These are phyloP conservation scores for Penicillium decumbens DNA, from an alignment of 2,329 filamentous ascomycete species.

Conservation along the genomic window DNA sequence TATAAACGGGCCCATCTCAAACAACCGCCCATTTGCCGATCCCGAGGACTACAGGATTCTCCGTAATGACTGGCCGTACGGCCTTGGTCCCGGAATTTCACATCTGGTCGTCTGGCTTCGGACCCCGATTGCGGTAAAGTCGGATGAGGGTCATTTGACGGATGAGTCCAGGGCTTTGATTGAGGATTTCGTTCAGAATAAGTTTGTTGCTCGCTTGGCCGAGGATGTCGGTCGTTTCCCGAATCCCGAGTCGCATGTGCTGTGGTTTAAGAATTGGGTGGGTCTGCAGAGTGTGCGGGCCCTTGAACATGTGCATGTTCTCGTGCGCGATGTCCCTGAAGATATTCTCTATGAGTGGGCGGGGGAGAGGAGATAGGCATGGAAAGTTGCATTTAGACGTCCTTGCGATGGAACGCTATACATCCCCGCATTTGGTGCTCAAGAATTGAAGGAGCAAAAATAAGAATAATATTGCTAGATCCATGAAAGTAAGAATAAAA, in stretches of 20 bases:
- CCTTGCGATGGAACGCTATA: too few species aligned
- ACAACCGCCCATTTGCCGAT: constrained; percentile 53
- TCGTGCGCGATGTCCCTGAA: constrained; percentile 48
- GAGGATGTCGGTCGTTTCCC: constrained; percentile 31
- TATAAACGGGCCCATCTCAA: constrained; percentile 33
- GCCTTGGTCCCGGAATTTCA: constrained; percentile 49
- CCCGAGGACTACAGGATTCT: constrained; percentile 53
- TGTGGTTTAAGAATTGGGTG: constrained; percentile 64
- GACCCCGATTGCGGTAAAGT: constrained; percentile 46
- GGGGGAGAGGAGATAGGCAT: constrained; percentile 23
- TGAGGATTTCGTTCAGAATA: constrained; percentile 47
- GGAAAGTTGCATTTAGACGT: background rate
- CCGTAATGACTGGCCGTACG: constrained; percentile 62
- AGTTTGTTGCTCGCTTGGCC: constrained; percentile 46
- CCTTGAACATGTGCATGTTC: constrained; percentile 55
- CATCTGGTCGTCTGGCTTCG: constrained; percentile 58
- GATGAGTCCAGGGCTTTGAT: constrained; percentile 47
- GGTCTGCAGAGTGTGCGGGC: constrained; percentile 57
- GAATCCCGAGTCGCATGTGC: constrained; percentile 44
- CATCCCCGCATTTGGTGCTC: too few species aligned
- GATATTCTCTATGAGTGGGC: constrained; percentile 45
- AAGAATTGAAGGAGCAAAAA: too few species aligned
- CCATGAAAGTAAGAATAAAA: background rate
- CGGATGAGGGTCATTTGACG: constrained; percentile 48
- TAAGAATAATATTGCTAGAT: too few species aligned